phyloP scores from a whole-genome alignment of 1,284 basidiomycete genomes.

The Laetiporus sulphureus region DNA sequence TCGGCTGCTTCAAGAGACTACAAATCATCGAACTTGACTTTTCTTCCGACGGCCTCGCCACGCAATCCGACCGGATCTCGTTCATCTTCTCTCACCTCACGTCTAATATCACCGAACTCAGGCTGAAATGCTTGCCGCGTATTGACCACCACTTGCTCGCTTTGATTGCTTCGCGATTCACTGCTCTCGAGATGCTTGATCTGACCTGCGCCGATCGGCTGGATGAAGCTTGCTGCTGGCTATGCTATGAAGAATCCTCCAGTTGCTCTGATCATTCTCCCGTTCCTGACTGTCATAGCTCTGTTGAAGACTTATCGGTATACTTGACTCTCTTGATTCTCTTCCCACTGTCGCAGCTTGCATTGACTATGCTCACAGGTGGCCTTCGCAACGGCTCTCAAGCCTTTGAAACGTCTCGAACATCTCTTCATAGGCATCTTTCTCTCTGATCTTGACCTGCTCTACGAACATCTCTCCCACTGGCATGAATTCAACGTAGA shows the following conservation, averaged over 20 bases:
- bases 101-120: slow-evolving; percentile 30
- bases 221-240: slow-evolving; percentile 49
- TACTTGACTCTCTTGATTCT: slow-evolving; percentile 20
- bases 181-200: slow-evolving; percentile 37
- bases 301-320: slow-evolving; percentile 42
- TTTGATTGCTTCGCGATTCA: slow-evolving; percentile 39
- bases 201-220: slow-evolving; percentile 53
- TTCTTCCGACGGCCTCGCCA: slow-evolving; percentile 19
- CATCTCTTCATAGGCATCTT: slow-evolving; percentile 54
- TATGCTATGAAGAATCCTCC: slow-evolving; percentile 56
- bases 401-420: slow-evolving; percentile 37
- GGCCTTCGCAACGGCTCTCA: slow-evolving; percentile 25
- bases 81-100: slow-evolving; percentile 22
- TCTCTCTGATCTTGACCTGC: slow-evolving; percentile 40
- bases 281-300: slow-evolving; percentile 41
- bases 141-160: slow-evolving; percentile 43
- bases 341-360: neutral
- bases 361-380: slow-evolving; percentile 14
- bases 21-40: slow-evolving; percentile 20
- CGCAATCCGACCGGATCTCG: slow-evolving; percentile 18
- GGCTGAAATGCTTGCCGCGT: slow-evolving; percentile 44
- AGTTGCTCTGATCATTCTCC: slow-evolving; percentile 53
- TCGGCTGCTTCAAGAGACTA: slow-evolving; percentile 15
- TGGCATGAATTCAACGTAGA: slow-evolving; percentile 28
- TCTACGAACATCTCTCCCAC: slow-evolving; percentile 38